A percentile compares a stretch with the other conserved stretches of the same genome.
Conservation (phyloP, 2,329 filamentous ascomycete species). For the Bimuria novae-zelandiae region DNA sequence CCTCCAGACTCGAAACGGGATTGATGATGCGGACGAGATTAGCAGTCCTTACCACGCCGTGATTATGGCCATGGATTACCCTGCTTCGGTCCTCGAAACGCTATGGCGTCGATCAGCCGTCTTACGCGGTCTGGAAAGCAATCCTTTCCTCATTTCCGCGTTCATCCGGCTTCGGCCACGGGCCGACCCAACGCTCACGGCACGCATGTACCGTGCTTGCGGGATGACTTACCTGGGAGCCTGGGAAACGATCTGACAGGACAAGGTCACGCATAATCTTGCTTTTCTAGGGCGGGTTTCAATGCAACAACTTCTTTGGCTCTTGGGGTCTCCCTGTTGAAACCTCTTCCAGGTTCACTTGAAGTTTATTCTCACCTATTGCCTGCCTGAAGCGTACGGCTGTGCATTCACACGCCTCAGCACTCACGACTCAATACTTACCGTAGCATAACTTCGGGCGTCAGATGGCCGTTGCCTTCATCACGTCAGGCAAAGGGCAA, state of each 20-base stretch:
- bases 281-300: constrained; percentile 10
- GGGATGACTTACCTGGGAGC: neutral
- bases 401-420: neutral
- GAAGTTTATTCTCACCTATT: neutral
- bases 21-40: constrained; percentile 9
- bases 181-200: constrained; percentile 33
- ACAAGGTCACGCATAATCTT: constrained; percentile 9
- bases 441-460: neutral
- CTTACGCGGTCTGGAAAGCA: constrained; percentile 17
- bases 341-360: neutral
- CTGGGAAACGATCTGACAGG: constrained; percentile 3
- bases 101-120: constrained; percentile 39
- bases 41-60: constrained; percentile 10
- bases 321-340: neutral
- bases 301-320: constrained; percentile 8
- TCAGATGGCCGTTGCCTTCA: constrained; percentile 1
- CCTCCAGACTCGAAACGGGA: constrained; percentile 1
- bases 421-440: neutral
- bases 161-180: constrained; percentile 25
- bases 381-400: constrained; percentile 1
- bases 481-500: neutral
- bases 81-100: constrained; percentile 23
- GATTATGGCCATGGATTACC: constrained; percentile 24
- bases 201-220: constrained; percentile 22
- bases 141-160: constrained; percentile 19